Percentiles rank a stretch among this genome's conserved stretches.
Evolutionary conservation across 1,139 yeast genomes (phyloP).

Genomic region (Protomyces arabidopsidicola): DNA sequence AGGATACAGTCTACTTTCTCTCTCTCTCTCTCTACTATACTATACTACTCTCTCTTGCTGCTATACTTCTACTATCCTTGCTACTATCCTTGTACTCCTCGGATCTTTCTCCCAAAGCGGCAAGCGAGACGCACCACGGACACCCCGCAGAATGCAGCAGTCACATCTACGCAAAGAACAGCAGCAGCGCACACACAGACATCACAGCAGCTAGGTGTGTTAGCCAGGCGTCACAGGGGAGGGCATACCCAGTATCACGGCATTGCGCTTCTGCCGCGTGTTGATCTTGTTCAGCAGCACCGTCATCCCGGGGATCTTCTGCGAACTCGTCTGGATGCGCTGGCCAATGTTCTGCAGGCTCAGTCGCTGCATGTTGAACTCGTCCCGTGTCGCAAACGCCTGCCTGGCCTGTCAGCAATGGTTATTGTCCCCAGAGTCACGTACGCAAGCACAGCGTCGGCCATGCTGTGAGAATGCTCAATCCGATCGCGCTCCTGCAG

Average conservation of each 20-base stretch:
- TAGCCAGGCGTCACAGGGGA: slow-evolving; percentile 39
- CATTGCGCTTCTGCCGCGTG: slow-evolving; percentile 82
- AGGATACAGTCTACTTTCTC: too few species aligned
- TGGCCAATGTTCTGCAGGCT: slow-evolving; percentile 61
- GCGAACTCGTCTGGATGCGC: slow-evolving; percentile 57
- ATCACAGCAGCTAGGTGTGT: slow-evolving; percentile 4
- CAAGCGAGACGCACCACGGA: neutral
- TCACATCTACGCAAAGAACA: slow-evolving; percentile 5
- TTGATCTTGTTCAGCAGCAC: slow-evolving; percentile 73
- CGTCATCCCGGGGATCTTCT: slow-evolving; percentile 76
- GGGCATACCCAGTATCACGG: slow-evolving; percentile 71
- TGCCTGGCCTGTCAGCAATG: slow-evolving; percentile 42
- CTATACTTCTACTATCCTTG: too few species aligned
- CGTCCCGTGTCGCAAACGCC: slow-evolving; percentile 87
- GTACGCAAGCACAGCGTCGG: slow-evolving; percentile 63
- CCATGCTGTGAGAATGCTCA: slow-evolving; percentile 65
- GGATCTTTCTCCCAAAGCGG: too few species aligned
- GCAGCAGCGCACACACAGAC: slow-evolving; percentile 11
- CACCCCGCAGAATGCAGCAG: neutral
- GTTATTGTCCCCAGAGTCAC: too few species aligned
- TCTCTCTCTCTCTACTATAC: too few species aligned
- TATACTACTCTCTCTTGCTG: too few species aligned
- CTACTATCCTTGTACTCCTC: too few species aligned
- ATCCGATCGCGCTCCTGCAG: slow-evolving; percentile 71
- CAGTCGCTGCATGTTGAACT: slow-evolving; percentile 65